Percentiles rank a stretch among this genome's conserved stretches.
phyloP scores from a whole-genome alignment of 1,284 basidiomycete genomes.

The Leccinum variabile region DNA sequence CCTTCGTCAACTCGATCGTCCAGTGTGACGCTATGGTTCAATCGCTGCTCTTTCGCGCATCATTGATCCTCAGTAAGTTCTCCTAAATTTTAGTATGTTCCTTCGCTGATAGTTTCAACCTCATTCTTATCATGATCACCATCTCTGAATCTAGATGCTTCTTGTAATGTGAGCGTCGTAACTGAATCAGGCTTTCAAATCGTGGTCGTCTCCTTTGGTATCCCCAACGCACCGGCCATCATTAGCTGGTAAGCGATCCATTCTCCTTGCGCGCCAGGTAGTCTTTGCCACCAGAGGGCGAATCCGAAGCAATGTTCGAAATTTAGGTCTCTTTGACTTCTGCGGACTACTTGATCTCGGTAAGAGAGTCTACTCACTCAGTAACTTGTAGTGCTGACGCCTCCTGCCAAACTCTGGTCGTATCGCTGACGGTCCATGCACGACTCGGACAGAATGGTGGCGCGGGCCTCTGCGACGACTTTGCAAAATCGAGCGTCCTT shows the following conservation, averaged over 20 bases:
- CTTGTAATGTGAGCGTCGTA: background rate
- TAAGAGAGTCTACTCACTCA: slow-evolving; percentile 8
- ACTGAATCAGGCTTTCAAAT: slow-evolving; percentile 25
- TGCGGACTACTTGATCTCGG: slow-evolving; percentile 23
- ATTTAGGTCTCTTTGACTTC: slow-evolving; percentile 24
- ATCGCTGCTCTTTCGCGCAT: slow-evolving; percentile 17
- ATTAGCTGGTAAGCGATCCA: slow-evolving; percentile 23
- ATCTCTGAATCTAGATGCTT: slow-evolving; percentile 1
- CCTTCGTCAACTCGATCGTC: slow-evolving; percentile 17
- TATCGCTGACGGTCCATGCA: slow-evolving; percentile 24
- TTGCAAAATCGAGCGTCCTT: slow-evolving; percentile 13
- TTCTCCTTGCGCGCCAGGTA: slow-evolving; percentile 2
- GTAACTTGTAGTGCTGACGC: slow-evolving; percentile 5
- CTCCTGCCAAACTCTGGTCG: slow-evolving; percentile 16
- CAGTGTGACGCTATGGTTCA: slow-evolving; percentile 28
- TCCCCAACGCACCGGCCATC: slow-evolving; percentile 17
- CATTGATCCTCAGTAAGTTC: slow-evolving; percentile 23
- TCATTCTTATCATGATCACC: slow-evolving; percentile 22
- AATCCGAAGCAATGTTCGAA: slow-evolving; percentile 20
- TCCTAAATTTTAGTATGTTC: background rate
- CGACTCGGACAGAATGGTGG: slow-evolving; percentile 6
- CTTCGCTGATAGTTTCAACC: slow-evolving; percentile 4
- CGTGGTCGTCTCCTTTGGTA: slow-evolving; percentile 16
- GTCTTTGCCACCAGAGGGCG: slow-evolving; percentile 19
- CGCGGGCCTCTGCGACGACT: slow-evolving; percentile 26